These are phyloP conservation scores for Venturiaceae sp. DNA, from an alignment of 2,329 filamentous ascomycete genomes.

Conservation along the genomic window DNA sequence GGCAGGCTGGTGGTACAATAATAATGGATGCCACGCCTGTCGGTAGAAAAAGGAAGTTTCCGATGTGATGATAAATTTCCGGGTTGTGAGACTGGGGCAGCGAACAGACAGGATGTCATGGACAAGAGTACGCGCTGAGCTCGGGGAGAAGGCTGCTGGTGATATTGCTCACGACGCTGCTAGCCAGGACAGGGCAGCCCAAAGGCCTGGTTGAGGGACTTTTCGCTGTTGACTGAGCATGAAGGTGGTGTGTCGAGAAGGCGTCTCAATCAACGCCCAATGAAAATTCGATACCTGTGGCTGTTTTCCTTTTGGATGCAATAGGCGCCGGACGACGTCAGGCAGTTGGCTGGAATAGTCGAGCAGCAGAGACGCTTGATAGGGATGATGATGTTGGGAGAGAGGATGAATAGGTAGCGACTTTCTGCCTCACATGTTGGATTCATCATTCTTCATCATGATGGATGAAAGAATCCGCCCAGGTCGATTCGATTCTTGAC, in stretches of 20 bases:
- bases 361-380: too few relatives aligned
- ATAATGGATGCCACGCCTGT: neutral
- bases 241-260: too few relatives aligned
- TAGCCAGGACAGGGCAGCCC: neutral
- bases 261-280: neutral
- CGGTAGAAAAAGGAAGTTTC: neutral
- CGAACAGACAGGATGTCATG: neutral
- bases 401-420: too few relatives aligned
- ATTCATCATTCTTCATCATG: too few relatives aligned
- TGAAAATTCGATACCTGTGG: neutral
- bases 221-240: neutral
- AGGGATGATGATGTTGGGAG: too few relatives aligned
- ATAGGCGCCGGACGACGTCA: neutral
- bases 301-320: neutral
- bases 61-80: neutral
- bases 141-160: too few relatives aligned
- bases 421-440: too few relatives aligned
- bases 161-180: neutral
- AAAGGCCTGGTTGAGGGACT: neutral
- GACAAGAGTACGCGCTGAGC: too few relatives aligned
- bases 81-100: neutral
- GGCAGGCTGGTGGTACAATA: neutral
- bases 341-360: neutral
- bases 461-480: too few relatives aligned
- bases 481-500: too few relatives aligned